Base-by-base conservation (phyloP, 1,139 yeast genomes). In the Suhomyces coccinellae region DNA sequence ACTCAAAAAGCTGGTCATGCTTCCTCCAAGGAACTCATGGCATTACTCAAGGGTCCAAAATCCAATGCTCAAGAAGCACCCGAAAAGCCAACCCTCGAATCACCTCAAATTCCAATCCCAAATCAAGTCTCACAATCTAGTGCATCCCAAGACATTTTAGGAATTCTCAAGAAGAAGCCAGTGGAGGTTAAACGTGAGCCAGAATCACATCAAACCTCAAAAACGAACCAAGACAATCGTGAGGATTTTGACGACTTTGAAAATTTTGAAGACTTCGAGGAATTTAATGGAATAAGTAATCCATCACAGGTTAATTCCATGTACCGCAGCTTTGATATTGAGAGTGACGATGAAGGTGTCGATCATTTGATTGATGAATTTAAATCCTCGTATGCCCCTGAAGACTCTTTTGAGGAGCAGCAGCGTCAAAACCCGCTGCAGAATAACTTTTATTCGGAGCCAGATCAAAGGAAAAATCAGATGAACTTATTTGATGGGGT, bases 221-320 rank as follows among this genome's bases (percentile, higher is more conserved):
- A 4, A 6, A 36, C 13, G 36, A 45, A 33, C 13, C 33, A 36
- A 8, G 27, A 16, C 14, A 34, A 7, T 12, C 36, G 13, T 13
- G 39, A 36, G n/a, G 33, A 6, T 13, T 50, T 50, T 39, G 61
- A 55, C 17, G 48, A 52, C 15, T 57, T 56, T 29, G 65, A 62
- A 38, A 53, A 58, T 34, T 67, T 68, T 44, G 75, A 71, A 32
- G 67, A 70, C 46, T 71, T 71, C 49, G 73, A 69, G 37, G 69
- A 69, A 43, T 65, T 58, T 43, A 67, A 66, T 35, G 68, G 66
- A 38, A 54, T 62, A 38, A 57, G 64, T 40, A 59, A 60, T 17
- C 43, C 51, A 42, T 41, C 52, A 45, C 33, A 45, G 40, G 49
- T 50, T 40, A 49, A 52, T 43, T 43, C 55, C 35, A 40, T 44